Evolutionary conservation across 2,329 filamentous ascomycete genomes (phyloP), one percentile per base, ranked within the genome.

Genomic region (Aspergillus uvarum): DNA sequence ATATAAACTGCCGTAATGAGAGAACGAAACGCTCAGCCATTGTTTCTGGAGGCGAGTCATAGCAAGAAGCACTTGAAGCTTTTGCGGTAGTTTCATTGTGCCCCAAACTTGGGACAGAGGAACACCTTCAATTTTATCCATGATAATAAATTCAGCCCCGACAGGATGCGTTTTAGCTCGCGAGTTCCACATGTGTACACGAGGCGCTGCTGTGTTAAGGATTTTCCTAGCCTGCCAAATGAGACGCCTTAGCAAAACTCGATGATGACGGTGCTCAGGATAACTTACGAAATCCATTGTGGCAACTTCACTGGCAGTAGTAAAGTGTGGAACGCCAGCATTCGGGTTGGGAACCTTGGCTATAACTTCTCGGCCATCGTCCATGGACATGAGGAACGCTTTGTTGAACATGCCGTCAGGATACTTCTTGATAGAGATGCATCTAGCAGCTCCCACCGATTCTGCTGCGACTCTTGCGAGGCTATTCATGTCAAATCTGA

Each of bases 231-330:
- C 65, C 69, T 71, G 16, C 21, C 29, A 63, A 59, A 38, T 51
- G 38, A 64, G 48, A 3, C 19, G 11, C 11, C n/a, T 66, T 58
- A 68, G 60, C 56, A 59, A 59, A 51, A 58, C 51, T 50, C 12
- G 16, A 26, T 47, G 21, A 51, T 16, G 12, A 57, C 31, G 2
- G 48, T 51, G 47, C 6, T 59, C 29, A 38, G 22, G 12, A 52
- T 56, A 56, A 62, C 61, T 14, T 56, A 70, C 63, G 26, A 69
- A 68, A 21, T 69, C 62, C 60, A 68, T 65, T 5, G 67, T 76
- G 35, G 76, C 74, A n/a, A 76, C 74, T 61, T 77, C 72, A 62
- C 74, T 76, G n/a, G 72, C 74, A 12, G 72, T 70, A 22, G 69
- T 70, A 47, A 47, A 68, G 48, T 67, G 65, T 53, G 68, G 58